phyloP scores from a whole-genome alignment of 179 eudicot species.

The Beta lomatogona region DNA sequence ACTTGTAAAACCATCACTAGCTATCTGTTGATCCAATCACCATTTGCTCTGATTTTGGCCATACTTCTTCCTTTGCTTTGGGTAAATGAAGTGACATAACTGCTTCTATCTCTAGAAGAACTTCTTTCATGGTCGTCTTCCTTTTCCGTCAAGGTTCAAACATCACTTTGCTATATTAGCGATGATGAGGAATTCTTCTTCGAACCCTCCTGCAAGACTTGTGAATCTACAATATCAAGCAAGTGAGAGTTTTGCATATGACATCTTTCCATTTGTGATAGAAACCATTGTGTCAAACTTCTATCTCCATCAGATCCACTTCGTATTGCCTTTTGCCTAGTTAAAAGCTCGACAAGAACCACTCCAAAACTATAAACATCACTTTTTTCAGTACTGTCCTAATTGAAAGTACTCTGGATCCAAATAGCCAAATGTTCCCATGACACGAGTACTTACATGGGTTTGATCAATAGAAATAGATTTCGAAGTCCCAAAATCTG shows the following conservation, averaged over 20 bases:
- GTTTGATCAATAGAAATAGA: constrained; percentile 35
- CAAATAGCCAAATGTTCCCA: constrained; percentile 45
- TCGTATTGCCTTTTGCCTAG: constrained; percentile 44
- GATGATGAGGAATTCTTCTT: constrained; percentile 32
- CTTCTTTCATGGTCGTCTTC: constrained; percentile 49
- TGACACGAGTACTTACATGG: constrained; percentile 37
- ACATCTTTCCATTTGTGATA: constrained; percentile 27
- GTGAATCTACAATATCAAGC: constrained; percentile 37
- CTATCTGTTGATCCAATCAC: not conserved
- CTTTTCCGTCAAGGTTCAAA: constrained; percentile 39
- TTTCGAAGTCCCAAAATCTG: constrained; percentile 47
- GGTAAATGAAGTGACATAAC: constrained; percentile 29
- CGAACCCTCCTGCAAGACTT: constrained; percentile 27
- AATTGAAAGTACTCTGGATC: constrained; percentile 46
- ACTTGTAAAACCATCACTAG: not conserved
- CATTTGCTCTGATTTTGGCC: constrained; percentile 2
- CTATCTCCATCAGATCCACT: constrained; percentile 26
- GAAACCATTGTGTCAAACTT: constrained; percentile 40
- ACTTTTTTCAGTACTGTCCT: constrained; percentile 42
- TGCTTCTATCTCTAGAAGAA: constrained; percentile 29
- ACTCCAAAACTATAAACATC: constrained; percentile 61
- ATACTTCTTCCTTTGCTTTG: not conserved
- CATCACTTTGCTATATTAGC: constrained; percentile 43
- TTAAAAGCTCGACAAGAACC: constrained; percentile 57
- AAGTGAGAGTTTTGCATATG: constrained; percentile 30